A percentile compares a stretch with the other conserved stretches of the same genome.
Evolutionary conservation across 345 rosid species (phyloP).

Genomic region (Citrus hindsii): DNA sequence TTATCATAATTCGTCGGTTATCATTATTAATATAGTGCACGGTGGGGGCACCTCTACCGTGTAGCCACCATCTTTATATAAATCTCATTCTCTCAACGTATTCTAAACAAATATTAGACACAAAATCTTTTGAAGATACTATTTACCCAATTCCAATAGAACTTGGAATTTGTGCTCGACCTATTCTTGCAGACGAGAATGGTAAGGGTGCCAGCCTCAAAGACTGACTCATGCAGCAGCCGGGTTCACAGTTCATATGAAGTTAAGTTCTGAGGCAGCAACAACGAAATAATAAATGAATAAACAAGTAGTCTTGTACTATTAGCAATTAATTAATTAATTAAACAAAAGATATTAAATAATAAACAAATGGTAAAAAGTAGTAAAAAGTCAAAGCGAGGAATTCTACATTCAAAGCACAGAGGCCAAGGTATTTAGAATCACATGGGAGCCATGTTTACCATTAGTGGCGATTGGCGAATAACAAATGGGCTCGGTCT

Average conservation of each 20-base stretch:
- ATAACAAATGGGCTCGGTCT: too few relatives aligned
- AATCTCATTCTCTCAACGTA: not conserved
- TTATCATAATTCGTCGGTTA: too few relatives aligned
- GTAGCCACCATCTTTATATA: too few relatives aligned
- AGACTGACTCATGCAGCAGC: slow-evolving; percentile 8
- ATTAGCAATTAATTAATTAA: not conserved
- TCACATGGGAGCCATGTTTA: slow-evolving; percentile 45
- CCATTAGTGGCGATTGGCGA: not conserved
- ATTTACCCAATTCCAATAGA: not conserved
- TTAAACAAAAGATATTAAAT: not conserved
- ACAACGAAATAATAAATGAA: not conserved
- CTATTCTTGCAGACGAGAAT: not conserved
- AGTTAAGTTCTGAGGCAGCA: not conserved
- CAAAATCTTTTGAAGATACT: slow-evolving; percentile 7
- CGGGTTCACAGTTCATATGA: not conserved
- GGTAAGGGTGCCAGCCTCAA: slow-evolving; percentile 13
- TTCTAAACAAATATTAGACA: not conserved
- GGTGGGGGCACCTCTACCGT: too few relatives aligned
- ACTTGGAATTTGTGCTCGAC: not conserved
- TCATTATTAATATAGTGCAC: too few relatives aligned
- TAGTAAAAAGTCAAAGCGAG: slow-evolving; percentile 41
- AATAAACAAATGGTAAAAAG: slow-evolving; percentile 1
- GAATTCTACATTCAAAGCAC: slow-evolving; percentile 50
- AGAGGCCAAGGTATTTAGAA: slow-evolving; percentile 39
- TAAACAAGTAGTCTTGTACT: not conserved